Evolutionary conservation across 441 rosid species (phyloP).

Genomic region (Syzygium syzygioides): DNA sequence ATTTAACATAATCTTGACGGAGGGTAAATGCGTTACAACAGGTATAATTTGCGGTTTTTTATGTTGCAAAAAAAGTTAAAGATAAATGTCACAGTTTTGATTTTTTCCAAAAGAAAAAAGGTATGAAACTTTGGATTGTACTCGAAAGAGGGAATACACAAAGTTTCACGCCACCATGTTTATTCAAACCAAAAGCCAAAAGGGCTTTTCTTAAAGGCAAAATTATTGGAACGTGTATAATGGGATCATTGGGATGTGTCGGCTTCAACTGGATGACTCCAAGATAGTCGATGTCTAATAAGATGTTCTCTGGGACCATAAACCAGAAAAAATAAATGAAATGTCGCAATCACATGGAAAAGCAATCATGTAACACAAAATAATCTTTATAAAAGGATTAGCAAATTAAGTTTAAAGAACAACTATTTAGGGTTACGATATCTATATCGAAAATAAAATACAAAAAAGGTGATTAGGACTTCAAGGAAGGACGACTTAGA

Average conservation of each 20-base stretch:
- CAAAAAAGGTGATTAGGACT: background rate
- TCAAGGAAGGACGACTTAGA: background rate
- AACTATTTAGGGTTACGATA: background rate
- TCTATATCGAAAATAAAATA: background rate
- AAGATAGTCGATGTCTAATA: background rate
- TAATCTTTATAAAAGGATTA: background rate
- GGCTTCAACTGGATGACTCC: no score
- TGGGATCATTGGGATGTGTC: background rate
- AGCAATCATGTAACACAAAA: background rate
- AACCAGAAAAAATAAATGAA: background rate
- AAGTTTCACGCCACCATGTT: background rate
- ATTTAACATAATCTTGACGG: no score
- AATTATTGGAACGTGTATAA: no score
- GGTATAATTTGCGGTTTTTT: no score
- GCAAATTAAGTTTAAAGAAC: background rate
- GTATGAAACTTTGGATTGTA: background rate
- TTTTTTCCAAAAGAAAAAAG: no score
- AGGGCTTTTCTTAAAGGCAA: background rate
- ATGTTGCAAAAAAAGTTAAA: no score
- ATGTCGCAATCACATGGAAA: background rate
- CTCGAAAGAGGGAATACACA: background rate
- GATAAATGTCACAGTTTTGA: no score
- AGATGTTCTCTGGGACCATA: background rate
- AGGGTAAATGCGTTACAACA: rapidly evolving
- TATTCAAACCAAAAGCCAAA: background rate